A percentile compares a stretch with the other conserved stretches of the same genome.
phyloP scores from a whole-genome alignment of 805 yeast genomes.

The Pichia insulana region DNA sequence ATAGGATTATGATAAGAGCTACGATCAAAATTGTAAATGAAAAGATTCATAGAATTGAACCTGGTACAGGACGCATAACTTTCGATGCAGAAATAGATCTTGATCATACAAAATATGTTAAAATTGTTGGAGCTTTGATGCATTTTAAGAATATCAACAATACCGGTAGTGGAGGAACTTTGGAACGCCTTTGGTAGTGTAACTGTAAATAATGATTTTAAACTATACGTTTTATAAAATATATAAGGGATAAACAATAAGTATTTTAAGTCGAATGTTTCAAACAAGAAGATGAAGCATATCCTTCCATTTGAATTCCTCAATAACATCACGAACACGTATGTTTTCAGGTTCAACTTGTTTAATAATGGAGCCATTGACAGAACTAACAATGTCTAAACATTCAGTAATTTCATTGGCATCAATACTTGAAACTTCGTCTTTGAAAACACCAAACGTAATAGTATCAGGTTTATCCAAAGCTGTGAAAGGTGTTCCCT shows the following conservation, averaged over 20 bases:
- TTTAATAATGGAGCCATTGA: background rate
- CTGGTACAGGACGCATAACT: constrained; percentile 24
- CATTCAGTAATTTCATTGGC: constrained; percentile 7
- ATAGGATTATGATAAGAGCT: constrained; percentile 25
- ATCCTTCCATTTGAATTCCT: constrained; percentile 8
- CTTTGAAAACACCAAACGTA: constrained; percentile 14
- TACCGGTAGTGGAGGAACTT: constrained; percentile 18
- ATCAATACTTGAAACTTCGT: constrained; percentile 10
- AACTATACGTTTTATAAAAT: background rate
- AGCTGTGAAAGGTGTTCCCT: constrained; percentile 35
- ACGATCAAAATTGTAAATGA: constrained; percentile 20
- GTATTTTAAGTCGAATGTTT: background rate
- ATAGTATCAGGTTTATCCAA: constrained; percentile 30
- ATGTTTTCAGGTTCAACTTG: constrained; percentile 1
- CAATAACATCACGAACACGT: constrained; percentile 9
- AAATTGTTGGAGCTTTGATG: constrained; percentile 21
- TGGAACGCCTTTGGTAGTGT: constrained; percentile 24
- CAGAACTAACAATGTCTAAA: constrained; percentile 2
- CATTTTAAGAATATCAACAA: constrained; percentile 19
- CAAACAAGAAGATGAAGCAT: constrained; percentile 12
- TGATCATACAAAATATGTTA: constrained; percentile 29
- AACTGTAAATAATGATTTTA: no score
- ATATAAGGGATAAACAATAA: background rate
- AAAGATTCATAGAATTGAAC: constrained; percentile 15
- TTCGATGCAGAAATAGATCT: constrained; percentile 29